Evolutionary conservation across 1,284 basidiomycete species (phyloP).

Genomic region (Melampsora abietis-canadensis): DNA sequence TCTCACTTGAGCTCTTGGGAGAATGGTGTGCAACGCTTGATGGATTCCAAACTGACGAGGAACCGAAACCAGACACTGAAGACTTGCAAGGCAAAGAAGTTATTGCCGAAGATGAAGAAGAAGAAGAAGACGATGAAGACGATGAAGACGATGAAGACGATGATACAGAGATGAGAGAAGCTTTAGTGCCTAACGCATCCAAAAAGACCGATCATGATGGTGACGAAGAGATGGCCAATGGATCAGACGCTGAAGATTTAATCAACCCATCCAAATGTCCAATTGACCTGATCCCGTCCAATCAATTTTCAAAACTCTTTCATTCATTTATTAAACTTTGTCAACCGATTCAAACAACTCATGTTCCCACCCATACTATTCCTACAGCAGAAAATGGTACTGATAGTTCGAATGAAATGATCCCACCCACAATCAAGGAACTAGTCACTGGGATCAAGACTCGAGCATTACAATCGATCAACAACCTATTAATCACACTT

Average conservation of each 20-base stretch:
- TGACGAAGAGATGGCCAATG: slow-evolving; percentile 1
- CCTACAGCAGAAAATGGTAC: slow-evolving; percentile 8
- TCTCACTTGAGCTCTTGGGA: slow-evolving; percentile 33
- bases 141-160: slow-evolving; percentile 6
- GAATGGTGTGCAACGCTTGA: slow-evolving; percentile 40
- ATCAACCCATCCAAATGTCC: not conserved
- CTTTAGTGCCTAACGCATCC: not conserved
- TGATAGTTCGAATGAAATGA: not conserved
- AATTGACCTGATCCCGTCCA: not conserved
- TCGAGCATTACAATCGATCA: slow-evolving; percentile 26
- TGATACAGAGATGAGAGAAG: slow-evolving; percentile 31
- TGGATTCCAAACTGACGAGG: slow-evolving; percentile 24
- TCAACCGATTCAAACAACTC: not conserved
- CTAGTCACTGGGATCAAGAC: slow-evolving; percentile 24
- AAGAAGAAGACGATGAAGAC: too few relatives aligned
- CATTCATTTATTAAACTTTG: slow-evolving; percentile 21
- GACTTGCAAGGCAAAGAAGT: slow-evolving; percentile 1
- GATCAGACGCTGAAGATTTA: slow-evolving; percentile 10
- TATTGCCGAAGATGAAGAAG: not conserved
- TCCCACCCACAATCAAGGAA: slow-evolving; percentile 18
- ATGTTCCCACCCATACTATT: not conserved
- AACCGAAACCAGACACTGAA: not conserved
- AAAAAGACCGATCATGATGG: slow-evolving; percentile 13
- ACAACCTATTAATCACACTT: slow-evolving; percentile 33
- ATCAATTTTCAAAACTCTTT: slow-evolving; percentile 14